Evolutionary conservation across 257 asterid species (phyloP), one percentile per base, ranked within the genome.

Genomic region (Marsdenia floribunda): DNA sequence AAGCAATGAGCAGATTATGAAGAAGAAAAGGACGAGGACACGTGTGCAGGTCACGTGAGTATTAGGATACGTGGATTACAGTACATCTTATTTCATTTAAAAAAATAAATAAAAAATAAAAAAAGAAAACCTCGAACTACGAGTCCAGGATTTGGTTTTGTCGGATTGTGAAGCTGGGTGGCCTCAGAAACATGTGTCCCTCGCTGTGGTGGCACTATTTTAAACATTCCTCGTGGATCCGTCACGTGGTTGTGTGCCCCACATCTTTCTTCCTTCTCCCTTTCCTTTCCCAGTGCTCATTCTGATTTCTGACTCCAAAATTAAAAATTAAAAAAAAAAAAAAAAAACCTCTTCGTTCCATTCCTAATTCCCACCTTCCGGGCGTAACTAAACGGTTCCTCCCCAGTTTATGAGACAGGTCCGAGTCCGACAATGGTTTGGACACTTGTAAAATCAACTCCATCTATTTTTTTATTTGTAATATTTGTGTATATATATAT

Each of bases 161-260:
- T 78, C 81, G 77, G 77, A 0, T 72, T 53, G 73, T 29, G 58
- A n/a, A 6, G 8, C 15, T 22, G 5, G 21, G 0, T 26, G 73
- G 16, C 1, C 2, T 22, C 37, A 42, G 46, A 63, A 64, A 61
- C 79, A 50, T 46, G 72, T 81, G 78, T 50, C 67, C 61, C 55
- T 5, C 18, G 1, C 2, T 70, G 55, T 9, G 67, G 82, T 75
- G 82, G 76, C 80, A 58, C 46, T 44, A 21, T 18, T 29, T 0
- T 22, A 59, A 12, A 65, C 72, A 75, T 71, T 75, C 77, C 76
- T 82, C 79, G 76, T 77, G 79, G 74, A 3, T 33, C n/a, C 40
- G 47, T 76, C 84, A 81, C 77, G 82, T 77, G 84, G 38, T 64
- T n/a, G 35, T 73, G 53, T 59, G 21, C 40, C 47, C 74, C 68